Percentiles rank a stretch among this genome's conserved stretches.
phyloP scores from a whole-genome alignment of 2,329 filamentous ascomycete species.

The Cercospora sp. region DNA sequence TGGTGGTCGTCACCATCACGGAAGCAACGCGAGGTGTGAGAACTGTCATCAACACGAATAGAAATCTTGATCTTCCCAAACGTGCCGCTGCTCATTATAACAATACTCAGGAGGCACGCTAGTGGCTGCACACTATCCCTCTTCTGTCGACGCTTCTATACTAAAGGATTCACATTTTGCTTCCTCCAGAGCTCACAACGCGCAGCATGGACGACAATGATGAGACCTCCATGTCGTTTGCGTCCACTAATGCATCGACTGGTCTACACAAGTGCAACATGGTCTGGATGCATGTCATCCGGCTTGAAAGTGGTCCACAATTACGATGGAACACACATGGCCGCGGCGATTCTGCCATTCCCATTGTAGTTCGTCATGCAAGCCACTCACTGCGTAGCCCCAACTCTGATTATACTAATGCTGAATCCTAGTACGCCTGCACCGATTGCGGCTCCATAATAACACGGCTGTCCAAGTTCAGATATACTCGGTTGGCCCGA shows the following conservation, averaged over 20 bases:
- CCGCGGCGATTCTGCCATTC: not conserved
- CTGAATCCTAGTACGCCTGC: not conserved
- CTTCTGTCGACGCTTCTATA: not conserved
- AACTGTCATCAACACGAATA: not conserved
- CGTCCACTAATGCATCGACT: not conserved
- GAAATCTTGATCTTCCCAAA: not conserved
- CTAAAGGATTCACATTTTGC: not conserved
- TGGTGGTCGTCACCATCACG: not conserved
- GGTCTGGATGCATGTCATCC: not conserved
- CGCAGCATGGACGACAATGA: not conserved
- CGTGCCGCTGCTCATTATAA: not conserved
- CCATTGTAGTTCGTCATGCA: not conserved
- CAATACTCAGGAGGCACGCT: not conserved
- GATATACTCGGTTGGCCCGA: not conserved
- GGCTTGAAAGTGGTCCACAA: not conserved
- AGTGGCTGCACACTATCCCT: not conserved
- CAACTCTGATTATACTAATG: not conserved
- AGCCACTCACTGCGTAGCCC: not conserved
- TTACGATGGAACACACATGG: not conserved
- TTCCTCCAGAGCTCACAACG: not conserved
- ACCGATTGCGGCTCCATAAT: not conserved
- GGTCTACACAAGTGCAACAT: not conserved
- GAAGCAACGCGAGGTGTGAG: not conserved
- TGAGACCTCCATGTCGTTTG: not conserved
- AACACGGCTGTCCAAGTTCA: not conserved